Evolutionary conservation across 176 grass and related monocot genomes (phyloP).

Genomic region (Olyra latifolia): DNA sequence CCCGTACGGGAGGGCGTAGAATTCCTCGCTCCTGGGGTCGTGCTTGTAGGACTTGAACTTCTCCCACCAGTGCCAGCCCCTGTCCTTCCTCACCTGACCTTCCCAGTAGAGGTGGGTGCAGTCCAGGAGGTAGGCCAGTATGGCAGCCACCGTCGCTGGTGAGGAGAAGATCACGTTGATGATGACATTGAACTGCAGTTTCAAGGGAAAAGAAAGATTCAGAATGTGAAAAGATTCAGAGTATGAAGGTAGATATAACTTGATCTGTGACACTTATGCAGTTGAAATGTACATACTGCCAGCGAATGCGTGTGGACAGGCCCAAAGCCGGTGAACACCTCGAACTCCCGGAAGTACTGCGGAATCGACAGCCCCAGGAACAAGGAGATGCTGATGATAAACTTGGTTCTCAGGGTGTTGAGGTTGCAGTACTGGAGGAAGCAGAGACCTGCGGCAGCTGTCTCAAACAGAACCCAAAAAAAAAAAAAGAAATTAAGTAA

Average conservation of each 20-base stretch:
- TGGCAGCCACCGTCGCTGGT: conserved; percentile 78
- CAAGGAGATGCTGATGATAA: conserved; percentile 77
- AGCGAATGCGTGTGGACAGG: conserved; percentile 64
- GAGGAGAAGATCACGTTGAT: conserved; percentile 93
- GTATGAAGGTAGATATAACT: background rate
- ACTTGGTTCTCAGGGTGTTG: conserved; percentile 82
- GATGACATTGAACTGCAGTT: conserved; percentile 88
- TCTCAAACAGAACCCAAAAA: conserved; percentile 21
- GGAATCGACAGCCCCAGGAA: conserved; percentile 89
- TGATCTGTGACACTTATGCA: background rate
- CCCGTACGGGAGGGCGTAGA: conserved; percentile 79
- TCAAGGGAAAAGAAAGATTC: background rate
- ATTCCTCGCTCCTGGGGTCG: conserved; percentile 78
- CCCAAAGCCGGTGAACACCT: conserved; percentile 67
- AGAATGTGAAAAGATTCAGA: conserved; percentile 29
- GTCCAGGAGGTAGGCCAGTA: conserved; percentile 79
- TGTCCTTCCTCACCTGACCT: conserved; percentile 55
- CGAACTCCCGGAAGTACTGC: conserved; percentile 72
- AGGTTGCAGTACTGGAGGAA: conserved; percentile 96
- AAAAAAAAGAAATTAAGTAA: too few relatives aligned
- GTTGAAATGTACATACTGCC: conserved; percentile 41
- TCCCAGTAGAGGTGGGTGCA: conserved; percentile 67
- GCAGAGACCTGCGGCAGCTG: conserved; percentile 81
- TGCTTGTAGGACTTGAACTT: conserved; percentile 69
- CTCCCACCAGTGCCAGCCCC: conserved; percentile 77